Conservation (phyloP, 2,329 filamentous ascomycete genomes). For the Ophiocordyceps robertsii region DNA sequence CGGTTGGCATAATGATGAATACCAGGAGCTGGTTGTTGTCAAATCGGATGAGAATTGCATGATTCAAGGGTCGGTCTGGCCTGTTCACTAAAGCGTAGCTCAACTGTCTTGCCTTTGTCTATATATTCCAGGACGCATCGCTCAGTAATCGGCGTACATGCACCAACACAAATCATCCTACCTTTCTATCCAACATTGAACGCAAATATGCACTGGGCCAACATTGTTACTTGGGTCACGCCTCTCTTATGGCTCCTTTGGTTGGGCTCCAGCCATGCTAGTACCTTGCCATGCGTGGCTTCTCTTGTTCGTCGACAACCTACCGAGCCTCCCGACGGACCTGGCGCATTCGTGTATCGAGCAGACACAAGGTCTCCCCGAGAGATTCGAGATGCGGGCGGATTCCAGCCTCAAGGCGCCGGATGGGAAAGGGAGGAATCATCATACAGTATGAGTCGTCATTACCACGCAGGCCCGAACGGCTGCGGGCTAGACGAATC, state of each 20-base stretch:
- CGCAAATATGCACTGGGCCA: not conserved
- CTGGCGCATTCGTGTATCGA: slow-evolving; percentile 1
- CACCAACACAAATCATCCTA: too few species aligned
- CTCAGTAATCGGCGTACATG: too few species aligned
- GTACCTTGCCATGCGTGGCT: not conserved
- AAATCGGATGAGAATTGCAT: too few species aligned
- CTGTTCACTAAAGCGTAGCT: too few species aligned
- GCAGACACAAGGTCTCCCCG: slow-evolving; percentile 3
- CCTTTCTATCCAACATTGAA: too few species aligned
- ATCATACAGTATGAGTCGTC: not conserved
- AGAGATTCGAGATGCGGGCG: not conserved
- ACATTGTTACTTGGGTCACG: not conserved
- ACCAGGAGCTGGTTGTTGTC: too few species aligned
- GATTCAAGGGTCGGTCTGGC: too few species aligned
- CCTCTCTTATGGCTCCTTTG: not conserved
- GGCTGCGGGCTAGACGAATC: slow-evolving; percentile 1
- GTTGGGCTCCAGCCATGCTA: not conserved
- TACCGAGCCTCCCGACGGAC: too few species aligned
- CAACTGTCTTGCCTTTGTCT: too few species aligned
- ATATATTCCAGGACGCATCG: too few species aligned
- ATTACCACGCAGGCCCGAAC: slow-evolving; percentile 1
- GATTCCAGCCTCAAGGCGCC: slow-evolving; percentile 2
- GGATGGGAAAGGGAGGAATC: slow-evolving; percentile 1
- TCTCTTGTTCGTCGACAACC: too few species aligned
- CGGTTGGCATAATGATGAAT: too few species aligned